A percentile compares a stretch with the other conserved stretches of the same genome.
These are phyloP conservation scores for Mortierella sp. DNA, from an alignment of 371 early-diverging fungal species.

Conservation along the genomic window DNA sequence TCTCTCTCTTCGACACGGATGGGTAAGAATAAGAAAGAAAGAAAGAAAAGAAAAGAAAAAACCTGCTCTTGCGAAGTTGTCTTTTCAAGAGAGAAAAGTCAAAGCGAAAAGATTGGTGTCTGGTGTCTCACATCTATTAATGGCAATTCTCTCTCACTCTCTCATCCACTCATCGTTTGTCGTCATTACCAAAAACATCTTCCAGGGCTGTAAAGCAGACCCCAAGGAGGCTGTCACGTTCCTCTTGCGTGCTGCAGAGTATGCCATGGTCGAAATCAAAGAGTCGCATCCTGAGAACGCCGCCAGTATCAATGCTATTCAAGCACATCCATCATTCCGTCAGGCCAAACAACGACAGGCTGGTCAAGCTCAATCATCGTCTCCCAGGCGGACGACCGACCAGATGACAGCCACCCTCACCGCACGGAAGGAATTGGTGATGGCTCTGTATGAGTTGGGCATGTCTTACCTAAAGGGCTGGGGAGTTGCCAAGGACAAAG, in stretches of 20 bases:
- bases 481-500: conserved; percentile 79
- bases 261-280: conserved; percentile 69
- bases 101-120: no score
- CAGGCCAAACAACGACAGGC: conserved; percentile 6
- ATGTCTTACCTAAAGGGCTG: conserved; percentile 89
- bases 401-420: conserved; percentile 27
- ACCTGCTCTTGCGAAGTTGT: not conserved
- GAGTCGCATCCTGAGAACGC: conserved; percentile 41
- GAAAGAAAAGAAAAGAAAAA: not conserved
- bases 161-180: not conserved
- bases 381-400: not conserved
- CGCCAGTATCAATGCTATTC: conserved; percentile 25
- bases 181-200: not conserved
- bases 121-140: not conserved
- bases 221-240: conserved; percentile 74
- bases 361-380: not conserved
- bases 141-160: no score
- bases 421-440: conserved; percentile 67
- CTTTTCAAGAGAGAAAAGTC: no score
- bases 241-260: conserved; percentile 81
- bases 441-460: conserved; percentile 90
- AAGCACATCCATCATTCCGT: conserved; percentile 11
- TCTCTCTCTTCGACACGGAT: conserved; percentile 91
- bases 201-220: conserved; percentile 73
- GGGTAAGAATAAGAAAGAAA: conserved; percentile 51